Base-by-base conservation (phyloP, 345 rosid species). In the Lepidium africanum region DNA sequence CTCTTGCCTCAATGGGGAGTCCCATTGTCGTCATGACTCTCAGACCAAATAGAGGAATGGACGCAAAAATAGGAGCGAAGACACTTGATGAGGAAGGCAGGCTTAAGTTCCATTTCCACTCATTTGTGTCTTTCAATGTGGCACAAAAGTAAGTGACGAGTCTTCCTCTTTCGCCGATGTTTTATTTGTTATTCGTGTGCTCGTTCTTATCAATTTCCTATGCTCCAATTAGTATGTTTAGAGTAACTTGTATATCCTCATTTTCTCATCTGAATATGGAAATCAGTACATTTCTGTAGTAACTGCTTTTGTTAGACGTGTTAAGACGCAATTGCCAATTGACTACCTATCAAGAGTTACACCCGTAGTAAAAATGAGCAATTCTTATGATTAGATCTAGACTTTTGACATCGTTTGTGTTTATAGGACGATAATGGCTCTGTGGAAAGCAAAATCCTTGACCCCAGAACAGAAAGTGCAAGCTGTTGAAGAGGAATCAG, bases 1-100 rank as follows among this genome's bases (percentile, higher is more conserved):
- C 91, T 66, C 84, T 94, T 77, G 77, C 92, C 47, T 94, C 99
- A 27, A 90, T 94, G 96, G 99, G 97, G 56, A 90, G 96, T 77
- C 99, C 97, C 39, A 74, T 83, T 64, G 67, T 94, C 23, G 91
- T 84, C 50, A 80, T 88, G 78, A 94, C 90, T 70, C 96, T 94
- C 52, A 70, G 92, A 54, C 85, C 52, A 77, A 85, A 84, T 78
- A 85, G 84, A 73, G 97, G 99, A 61, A 80, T 73, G 86, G 97
- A 94, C 54, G 99, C 99, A 35, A 81, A 82, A 75, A 87, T 88
- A 38, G 97, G 99, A 14, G 99, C 99, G 41, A 94, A 82, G 79
- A 73, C 83, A 21, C 90, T 79, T 58, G 99, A 94, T 73, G 91
- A 77, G 75, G 95, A 89, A 80, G 99, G 95, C 76, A 86, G 99